These are phyloP conservation scores for Chionographis japonica DNA, from an alignment of 106 monocot genomes.

Conservation along the genomic window DNA sequence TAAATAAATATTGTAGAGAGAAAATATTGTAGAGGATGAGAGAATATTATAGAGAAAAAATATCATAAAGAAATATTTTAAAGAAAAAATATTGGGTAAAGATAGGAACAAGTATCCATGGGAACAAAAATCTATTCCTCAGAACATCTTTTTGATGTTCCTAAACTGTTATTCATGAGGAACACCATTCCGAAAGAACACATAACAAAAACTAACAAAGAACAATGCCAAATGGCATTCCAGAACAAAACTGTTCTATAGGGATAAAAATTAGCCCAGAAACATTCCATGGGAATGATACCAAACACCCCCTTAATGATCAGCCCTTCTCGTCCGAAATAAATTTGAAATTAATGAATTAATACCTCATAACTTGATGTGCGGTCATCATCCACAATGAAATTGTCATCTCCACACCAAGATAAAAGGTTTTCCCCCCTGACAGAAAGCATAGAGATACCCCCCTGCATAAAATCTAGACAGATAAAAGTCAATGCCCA, in stretches of 20 bases:
- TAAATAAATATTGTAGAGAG: too few relatives aligned
- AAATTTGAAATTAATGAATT: slow-evolving; percentile 2
- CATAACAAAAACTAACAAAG: neutral
- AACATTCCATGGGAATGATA: too few relatives aligned
- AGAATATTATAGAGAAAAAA: too few relatives aligned
- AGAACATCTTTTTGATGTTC: too few relatives aligned
- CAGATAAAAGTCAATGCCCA: slow-evolving; percentile 15
- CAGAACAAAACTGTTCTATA: too few relatives aligned
- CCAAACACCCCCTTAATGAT: neutral
- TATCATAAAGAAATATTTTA: too few relatives aligned
- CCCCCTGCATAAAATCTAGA: slow-evolving; percentile 56
- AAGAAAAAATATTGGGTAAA: too few relatives aligned
- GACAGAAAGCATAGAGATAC: slow-evolving; percentile 38
- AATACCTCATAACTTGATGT: slow-evolving; percentile 59
- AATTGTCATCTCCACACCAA: slow-evolving; percentile 62
- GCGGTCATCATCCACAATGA: slow-evolving; percentile 58
- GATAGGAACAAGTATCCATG: too few relatives aligned
- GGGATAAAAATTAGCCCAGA: too few relatives aligned
- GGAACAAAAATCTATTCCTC: too few relatives aligned
- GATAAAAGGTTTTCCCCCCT: slow-evolving; percentile 56
- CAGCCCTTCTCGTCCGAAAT: too few relatives aligned
- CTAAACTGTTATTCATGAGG: neutral
- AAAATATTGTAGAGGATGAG: too few relatives aligned
- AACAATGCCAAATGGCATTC: neutral
- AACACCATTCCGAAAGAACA: neutral